Evolutionary conservation across 495 filamentous ascomycete species (phyloP).

Genomic region (Extremus antarcticus): DNA sequence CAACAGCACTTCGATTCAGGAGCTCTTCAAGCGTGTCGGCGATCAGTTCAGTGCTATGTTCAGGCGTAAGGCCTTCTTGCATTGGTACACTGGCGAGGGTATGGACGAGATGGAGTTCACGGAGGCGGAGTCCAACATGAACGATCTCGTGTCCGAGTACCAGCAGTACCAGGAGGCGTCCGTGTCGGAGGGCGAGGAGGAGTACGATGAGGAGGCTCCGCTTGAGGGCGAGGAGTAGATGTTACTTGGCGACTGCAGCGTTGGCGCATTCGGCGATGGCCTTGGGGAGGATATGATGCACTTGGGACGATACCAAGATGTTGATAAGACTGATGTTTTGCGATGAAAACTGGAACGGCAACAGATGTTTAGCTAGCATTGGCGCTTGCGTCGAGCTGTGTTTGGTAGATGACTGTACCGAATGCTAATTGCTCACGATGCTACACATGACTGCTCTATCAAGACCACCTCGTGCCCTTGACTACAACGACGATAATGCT

Average conservation of each 20-base stretch:
- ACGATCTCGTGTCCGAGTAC: constrained; percentile 99
- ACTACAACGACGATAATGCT: too few species aligned
- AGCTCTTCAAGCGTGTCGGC: constrained; percentile 99
- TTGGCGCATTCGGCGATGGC: not conserved
- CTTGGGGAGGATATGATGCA: not conserved
- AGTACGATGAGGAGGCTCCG: constrained; percentile 48
- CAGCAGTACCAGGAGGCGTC: constrained; percentile 99
- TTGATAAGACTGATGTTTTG: not conserved
- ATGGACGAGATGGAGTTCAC: constrained; percentile 99
- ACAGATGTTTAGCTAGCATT: not conserved
- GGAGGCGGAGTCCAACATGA: constrained; percentile 99
- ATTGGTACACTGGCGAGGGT: constrained; percentile 99
- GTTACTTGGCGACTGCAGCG: not conserved
- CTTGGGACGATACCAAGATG: not conserved
- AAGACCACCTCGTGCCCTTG: too few species aligned
- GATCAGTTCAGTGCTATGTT: constrained; percentile 99
- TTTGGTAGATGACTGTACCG: not conserved
- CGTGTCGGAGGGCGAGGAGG: constrained; percentile 63
- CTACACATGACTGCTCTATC: too few species aligned
- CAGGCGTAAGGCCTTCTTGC: constrained; percentile 99
- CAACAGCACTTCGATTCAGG: constrained; percentile 99
- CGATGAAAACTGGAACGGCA: not conserved
- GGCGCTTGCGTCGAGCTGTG: not conserved
- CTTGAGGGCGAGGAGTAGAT: constrained; percentile 39
- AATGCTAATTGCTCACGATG: not conserved